Conservation (phyloP, 495 filamentous ascomycete species). For the Penicillium egyptiacum region DNA sequence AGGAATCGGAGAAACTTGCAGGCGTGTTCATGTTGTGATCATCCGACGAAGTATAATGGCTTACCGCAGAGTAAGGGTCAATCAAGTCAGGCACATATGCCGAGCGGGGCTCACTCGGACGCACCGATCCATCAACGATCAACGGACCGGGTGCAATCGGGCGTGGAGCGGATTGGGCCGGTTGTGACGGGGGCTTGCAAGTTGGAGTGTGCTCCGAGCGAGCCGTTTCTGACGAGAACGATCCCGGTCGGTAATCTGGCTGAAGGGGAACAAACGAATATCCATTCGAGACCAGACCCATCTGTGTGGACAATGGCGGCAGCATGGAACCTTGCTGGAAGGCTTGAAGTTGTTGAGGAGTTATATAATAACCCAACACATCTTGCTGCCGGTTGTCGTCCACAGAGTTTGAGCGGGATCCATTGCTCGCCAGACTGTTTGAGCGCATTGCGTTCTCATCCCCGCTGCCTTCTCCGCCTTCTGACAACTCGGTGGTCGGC, state of each 20-base stretch:
- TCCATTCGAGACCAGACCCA: conserved; percentile 48
- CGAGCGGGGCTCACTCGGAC: conserved; percentile 35
- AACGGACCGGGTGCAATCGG: conserved; percentile 29
- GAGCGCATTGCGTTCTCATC: conserved; percentile 46
- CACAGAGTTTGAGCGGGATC: conserved; percentile 39
- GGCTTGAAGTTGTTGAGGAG: conserved; percentile 53
- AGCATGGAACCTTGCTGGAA: conserved; percentile 48
- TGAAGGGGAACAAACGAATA: conserved; percentile 44
- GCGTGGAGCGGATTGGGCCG: conserved; percentile 31
- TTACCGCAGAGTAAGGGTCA: conserved; percentile 35
- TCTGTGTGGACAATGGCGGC: conserved; percentile 46
- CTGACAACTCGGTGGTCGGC: conserved; percentile 35
- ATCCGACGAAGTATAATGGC: conserved; percentile 44
- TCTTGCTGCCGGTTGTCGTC: conserved; percentile 55
- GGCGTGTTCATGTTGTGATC: conserved; percentile 43
- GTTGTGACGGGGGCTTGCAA: conserved; percentile 24
- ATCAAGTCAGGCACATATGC: conserved; percentile 29
- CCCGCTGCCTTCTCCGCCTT: conserved; percentile 38
- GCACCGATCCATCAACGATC: conserved; percentile 49
- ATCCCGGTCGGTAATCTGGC: conserved; percentile 42
- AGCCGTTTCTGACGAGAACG: conserved; percentile 31
- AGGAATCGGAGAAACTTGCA: conserved; percentile 44
- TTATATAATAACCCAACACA: conserved; percentile 66
- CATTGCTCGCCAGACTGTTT: conserved; percentile 40
- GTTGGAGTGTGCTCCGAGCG: conserved; percentile 24